Evolutionary conservation across 257 asterid species (phyloP).

Genomic region (Rauvolfia tetraphylla): DNA sequence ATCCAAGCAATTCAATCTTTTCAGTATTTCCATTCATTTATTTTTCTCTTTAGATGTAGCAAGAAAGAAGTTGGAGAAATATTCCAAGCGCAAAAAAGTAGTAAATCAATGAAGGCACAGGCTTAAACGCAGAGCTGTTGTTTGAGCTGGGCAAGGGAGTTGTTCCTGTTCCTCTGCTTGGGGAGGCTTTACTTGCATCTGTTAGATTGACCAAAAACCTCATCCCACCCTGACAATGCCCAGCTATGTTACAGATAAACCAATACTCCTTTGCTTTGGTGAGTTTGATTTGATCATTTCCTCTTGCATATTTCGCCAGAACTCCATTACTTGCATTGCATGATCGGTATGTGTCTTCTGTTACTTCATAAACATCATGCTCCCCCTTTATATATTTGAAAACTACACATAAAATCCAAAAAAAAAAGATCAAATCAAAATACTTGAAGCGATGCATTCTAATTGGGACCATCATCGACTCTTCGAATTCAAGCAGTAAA

Average conservation of each 20-base stretch:
- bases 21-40: not conserved
- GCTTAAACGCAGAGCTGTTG: not conserved
- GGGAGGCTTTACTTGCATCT: not conserved
- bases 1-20: not conserved
- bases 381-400: slow-evolving; percentile 16
- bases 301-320: slow-evolving; percentile 1
- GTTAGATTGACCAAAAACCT: slow-evolving; percentile 17
- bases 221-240: slow-evolving; percentile 24
- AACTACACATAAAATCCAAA: slow-evolving; percentile 3
- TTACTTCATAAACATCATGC: slow-evolving; percentile 19
- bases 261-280: slow-evolving; percentile 7
- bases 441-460: not conserved
- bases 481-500: not conserved
- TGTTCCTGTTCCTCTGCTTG: not conserved
- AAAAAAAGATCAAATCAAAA: not conserved
- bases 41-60: not conserved
- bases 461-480: not conserved
- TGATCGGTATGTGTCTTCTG: slow-evolving; percentile 15
- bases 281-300: slow-evolving; percentile 19
- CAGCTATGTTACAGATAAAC: slow-evolving; percentile 14
- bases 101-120: not conserved
- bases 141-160: not conserved
- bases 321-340: slow-evolving; percentile 9
- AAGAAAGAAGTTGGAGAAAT: not conserved
- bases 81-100: not conserved